Percentiles rank a stretch among this genome's conserved stretches.
phyloP scores from a whole-genome alignment of 2,329 filamentous ascomycete genomes.

The Colletotrichum lupini region DNA sequence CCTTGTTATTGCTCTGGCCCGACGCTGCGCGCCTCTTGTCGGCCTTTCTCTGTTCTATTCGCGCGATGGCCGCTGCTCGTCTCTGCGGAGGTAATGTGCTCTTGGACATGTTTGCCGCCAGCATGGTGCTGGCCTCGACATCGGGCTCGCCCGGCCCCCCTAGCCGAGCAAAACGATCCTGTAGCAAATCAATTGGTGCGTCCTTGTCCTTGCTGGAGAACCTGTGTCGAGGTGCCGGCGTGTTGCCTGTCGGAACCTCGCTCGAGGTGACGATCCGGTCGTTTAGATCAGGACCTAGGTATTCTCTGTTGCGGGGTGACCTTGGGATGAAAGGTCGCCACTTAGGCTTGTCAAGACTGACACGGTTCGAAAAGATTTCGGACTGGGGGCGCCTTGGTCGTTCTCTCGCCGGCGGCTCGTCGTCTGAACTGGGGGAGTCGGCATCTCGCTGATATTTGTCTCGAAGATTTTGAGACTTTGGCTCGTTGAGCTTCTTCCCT shows the following conservation, averaged over 20 bases:
- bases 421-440: conserved; percentile 18
- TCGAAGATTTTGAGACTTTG: conserved; percentile 43
- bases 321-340: conserved; percentile 56
- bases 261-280: conserved; percentile 45
- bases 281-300: conserved; percentile 47
- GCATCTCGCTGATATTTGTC: conserved; percentile 49
- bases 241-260: conserved; percentile 38
- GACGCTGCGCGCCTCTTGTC: conserved; percentile 56
- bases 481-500: conserved; percentile 36
- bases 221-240: conserved; percentile 40
- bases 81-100: conserved; percentile 61
- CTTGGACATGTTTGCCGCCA: conserved; percentile 53
- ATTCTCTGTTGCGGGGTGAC: conserved; percentile 51
- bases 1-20: conserved; percentile 56
- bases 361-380: conserved; percentile 25
- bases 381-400: conserved; percentile 16
- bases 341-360: conserved; percentile 46
- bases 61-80: conserved; percentile 63
- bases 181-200: conserved; percentile 56
- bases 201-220: conserved; percentile 41
- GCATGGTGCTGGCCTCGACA: conserved; percentile 43
- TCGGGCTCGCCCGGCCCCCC: conserved; percentile 54
- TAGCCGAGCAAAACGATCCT: conserved; percentile 57
- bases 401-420: conserved; percentile 12
- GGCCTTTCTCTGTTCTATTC: conserved; percentile 64